These are phyloP conservation scores for Penicillium soppii DNA, from an alignment of 495 filamentous ascomycete species.

Conservation along the genomic window DNA sequence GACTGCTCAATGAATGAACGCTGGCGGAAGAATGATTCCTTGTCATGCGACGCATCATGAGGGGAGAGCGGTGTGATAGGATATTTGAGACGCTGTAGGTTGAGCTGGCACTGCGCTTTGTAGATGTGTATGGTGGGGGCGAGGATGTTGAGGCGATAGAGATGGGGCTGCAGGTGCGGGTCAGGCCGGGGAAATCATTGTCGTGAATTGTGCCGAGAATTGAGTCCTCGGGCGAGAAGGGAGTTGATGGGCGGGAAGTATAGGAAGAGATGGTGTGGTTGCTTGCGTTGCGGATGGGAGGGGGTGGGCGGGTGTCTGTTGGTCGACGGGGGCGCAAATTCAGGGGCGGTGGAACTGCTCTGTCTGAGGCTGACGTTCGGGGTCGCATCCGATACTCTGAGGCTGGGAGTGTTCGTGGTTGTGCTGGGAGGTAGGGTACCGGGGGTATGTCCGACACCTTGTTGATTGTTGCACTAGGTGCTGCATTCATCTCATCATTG, in stretches of 20 bases:
- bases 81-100: conserved; percentile 28
- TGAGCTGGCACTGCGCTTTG: conserved; percentile 25
- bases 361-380: conserved; percentile 28
- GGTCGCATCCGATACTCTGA: conserved; percentile 21
- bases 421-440: conserved; percentile 20
- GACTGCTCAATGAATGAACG: conserved; percentile 65
- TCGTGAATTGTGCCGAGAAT: conserved; percentile 20
- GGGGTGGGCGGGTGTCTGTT: conserved; percentile 21
- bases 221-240: conserved; percentile 17
- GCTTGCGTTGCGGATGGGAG: conserved; percentile 32
- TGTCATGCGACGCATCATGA: conserved; percentile 28
- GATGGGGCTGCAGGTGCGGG: conserved; percentile 21
- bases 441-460: conserved; percentile 29
- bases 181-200: conserved; percentile 16
- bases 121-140: conserved; percentile 17
- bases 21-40: conserved; percentile 57
- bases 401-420: conserved; percentile 8
- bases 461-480: conserved; percentile 20
- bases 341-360: conserved; percentile 10
- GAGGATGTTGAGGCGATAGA: conserved; percentile 20
- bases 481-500: neutral
- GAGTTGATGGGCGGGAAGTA: conserved; percentile 17
- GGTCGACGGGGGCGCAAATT: conserved; percentile 10
- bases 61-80: conserved; percentile 21
- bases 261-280: conserved; percentile 25